Conservation (phyloP, 1,284 basidiomycete species). For the Boletus nobilissimus region DNA sequence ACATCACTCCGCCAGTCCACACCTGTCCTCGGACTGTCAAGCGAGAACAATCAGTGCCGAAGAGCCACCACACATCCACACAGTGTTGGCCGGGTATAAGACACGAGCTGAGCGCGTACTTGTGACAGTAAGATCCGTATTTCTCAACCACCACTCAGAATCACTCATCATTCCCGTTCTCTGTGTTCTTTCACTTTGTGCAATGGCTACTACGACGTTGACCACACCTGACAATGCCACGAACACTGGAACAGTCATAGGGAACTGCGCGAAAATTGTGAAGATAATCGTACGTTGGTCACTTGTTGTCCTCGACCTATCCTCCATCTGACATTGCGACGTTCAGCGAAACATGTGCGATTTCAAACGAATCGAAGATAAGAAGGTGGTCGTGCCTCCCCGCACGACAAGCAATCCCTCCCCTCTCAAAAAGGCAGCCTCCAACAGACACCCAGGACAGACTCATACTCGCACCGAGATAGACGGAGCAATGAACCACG, state of each 20-base stretch:
- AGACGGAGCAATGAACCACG: background rate
- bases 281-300: slow-evolving; percentile 14
- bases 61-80: background rate
- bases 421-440: slow-evolving; percentile 7
- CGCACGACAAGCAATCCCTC: slow-evolving; percentile 1
- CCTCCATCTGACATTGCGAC: background rate
- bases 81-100: background rate
- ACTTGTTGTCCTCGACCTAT: background rate
- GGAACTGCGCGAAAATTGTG: background rate
- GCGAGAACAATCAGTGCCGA: background rate
- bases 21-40: background rate
- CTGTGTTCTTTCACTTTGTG: background rate
- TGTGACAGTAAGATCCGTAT: slow-evolving; percentile 1
- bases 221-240: background rate
- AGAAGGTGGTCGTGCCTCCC: background rate
- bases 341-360: slow-evolving; percentile 25
- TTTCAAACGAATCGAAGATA: background rate
- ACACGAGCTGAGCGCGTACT: background rate
- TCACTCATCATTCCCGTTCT: slow-evolving; percentile 14
- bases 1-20: too few species aligned
- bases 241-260: background rate
- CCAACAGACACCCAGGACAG: slow-evolving; percentile 16
- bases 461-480: background rate
- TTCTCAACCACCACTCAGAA: background rate
- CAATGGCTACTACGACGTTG: background rate